Percentiles rank a stretch among this genome's conserved stretches.
Evolutionary conservation across 2,329 filamentous ascomycete genomes (phyloP).

Genomic region (Talaromyces sp.): DNA sequence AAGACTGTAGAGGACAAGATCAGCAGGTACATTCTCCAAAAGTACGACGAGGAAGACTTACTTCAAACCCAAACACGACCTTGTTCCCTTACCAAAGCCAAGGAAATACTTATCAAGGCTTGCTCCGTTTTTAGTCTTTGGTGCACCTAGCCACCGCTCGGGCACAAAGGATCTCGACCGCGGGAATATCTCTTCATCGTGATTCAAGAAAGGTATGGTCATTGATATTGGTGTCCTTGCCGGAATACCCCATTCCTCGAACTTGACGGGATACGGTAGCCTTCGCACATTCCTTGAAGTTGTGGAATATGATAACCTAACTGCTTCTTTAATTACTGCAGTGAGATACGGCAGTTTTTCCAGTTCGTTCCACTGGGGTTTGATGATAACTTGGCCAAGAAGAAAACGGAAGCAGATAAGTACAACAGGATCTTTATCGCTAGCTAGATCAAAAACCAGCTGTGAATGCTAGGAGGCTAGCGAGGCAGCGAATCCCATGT

Average conservation of each 20-base stretch:
- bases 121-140: slow-evolving; percentile 16
- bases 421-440: no score
- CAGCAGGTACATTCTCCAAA: background rate
- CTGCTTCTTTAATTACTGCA: slow-evolving; percentile 17
- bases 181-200: slow-evolving; percentile 29
- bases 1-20: background rate
- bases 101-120: slow-evolving; percentile 30
- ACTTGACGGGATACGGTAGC: slow-evolving; percentile 2
- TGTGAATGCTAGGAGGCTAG: no score
- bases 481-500: no score
- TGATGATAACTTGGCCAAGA: no score
- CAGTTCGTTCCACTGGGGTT: slow-evolving; percentile 18
- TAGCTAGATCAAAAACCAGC: no score
- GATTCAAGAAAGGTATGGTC: slow-evolving; percentile 21
- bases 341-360: slow-evolving; percentile 29
- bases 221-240: slow-evolving; percentile 19
- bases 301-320: slow-evolving; percentile 6
- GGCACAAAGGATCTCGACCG: slow-evolving; percentile 26
- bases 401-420: no score
- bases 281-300: slow-evolving; percentile 1
- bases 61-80: slow-evolving; percentile 44
- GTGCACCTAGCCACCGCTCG: slow-evolving; percentile 28
- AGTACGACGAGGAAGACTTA: background rate
- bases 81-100: slow-evolving; percentile 36
- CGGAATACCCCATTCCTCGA: slow-evolving; percentile 18